Base-by-base conservation (phyloP, 2,329 filamentous ascomycete species). In the Calonectria fujianensis region DNA sequence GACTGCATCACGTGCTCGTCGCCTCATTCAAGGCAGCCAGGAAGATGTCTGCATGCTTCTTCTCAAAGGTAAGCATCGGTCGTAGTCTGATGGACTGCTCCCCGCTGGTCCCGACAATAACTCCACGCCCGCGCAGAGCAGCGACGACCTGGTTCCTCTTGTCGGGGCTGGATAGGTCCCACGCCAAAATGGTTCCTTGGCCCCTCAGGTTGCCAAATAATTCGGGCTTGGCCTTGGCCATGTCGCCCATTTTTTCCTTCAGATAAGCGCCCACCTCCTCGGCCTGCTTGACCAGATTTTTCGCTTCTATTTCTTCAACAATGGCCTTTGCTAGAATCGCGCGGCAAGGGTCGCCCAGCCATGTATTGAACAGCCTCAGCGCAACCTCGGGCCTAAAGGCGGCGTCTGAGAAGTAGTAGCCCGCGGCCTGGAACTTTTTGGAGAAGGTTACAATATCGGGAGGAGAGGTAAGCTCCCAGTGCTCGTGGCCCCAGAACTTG, bases 281-380 rank as follows among this genome's bases (percentile, higher is more conserved):
- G 7, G 68, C 68, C 31, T 63, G 68, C 54, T 70, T 63, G 1
- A 70, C 54, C 9, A 70, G 32, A 27, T 70, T 31, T 10, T 63
- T 70, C 20, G 68, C 68, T 32, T 24, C 88, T 70, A 97, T 92
- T 87, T 98, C 95, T 74, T 94, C 86, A 83, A 96, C 91, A 86
- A 98, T 97, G 82, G 92, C 93, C 77, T 94, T 91, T 92, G 96
- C 97, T 78, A 98, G 90, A 75, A 98, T 87, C 9, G 94, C 95
- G 75, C 95, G 92, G n/a, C 94, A 93, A 13, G 95, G 95, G 87
- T 98, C 96, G 81, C 95, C 95, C 93, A 97, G 96, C 95, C 95
- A 98, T 61, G 95, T 98, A 90, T 98, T 98, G 90, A 98, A 98
- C 86, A 98, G 95, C 74, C 96, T 93, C 89, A 97, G 98, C 2